phyloP scores from a whole-genome alignment of 805 yeast genomes.

The Sugiyamaella floridensis region DNA sequence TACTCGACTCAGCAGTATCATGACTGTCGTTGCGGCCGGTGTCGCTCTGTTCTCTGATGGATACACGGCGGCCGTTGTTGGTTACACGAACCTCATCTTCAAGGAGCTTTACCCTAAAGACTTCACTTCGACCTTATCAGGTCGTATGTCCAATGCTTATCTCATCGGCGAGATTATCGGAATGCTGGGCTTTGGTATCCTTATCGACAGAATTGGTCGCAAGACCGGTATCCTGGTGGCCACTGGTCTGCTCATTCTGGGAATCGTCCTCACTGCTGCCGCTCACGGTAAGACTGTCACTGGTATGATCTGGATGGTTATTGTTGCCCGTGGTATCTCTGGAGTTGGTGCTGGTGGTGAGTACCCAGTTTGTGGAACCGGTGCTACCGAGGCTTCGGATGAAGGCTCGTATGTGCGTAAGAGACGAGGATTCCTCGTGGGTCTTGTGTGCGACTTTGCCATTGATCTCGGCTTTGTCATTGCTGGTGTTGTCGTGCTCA shows the following conservation, averaged over 20 bases:
- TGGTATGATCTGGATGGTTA: conserved; percentile 72
- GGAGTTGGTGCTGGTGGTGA: conserved; percentile 96
- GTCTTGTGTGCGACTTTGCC: conserved; percentile 47
- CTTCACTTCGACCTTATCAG: conserved; percentile 29
- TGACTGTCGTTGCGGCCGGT: conserved; percentile 74
- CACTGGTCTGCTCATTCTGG: conserved; percentile 63
- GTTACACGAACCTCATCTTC: conserved; percentile 1
- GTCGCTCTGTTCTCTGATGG: conserved; percentile 94
- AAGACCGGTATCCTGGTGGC: conserved; percentile 78
- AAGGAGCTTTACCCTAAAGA: conserved; percentile 51
- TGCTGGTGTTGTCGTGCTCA: conserved; percentile 74
- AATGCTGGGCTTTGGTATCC: conserved; percentile 11
- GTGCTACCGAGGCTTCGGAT: conserved; percentile 14
- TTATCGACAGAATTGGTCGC: conserved; percentile 34
- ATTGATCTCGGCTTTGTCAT: conserved; percentile 83
- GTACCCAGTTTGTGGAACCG: conserved; percentile 54
- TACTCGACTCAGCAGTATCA: background rate
- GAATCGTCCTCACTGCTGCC: conserved; percentile 73
- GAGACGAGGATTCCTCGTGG: background rate
- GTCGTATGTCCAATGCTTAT: conserved; percentile 12
- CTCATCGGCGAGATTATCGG: conserved; percentile 15
- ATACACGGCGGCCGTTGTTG: conserved; percentile 33
- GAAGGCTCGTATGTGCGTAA: conserved; percentile 3
- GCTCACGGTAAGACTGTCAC: conserved; percentile 65
- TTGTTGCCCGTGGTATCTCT: conserved; percentile 64